Conservation (phyloP, 176 grass and related monocot genomes). For the Hsuehochloa calcarea region DNA sequence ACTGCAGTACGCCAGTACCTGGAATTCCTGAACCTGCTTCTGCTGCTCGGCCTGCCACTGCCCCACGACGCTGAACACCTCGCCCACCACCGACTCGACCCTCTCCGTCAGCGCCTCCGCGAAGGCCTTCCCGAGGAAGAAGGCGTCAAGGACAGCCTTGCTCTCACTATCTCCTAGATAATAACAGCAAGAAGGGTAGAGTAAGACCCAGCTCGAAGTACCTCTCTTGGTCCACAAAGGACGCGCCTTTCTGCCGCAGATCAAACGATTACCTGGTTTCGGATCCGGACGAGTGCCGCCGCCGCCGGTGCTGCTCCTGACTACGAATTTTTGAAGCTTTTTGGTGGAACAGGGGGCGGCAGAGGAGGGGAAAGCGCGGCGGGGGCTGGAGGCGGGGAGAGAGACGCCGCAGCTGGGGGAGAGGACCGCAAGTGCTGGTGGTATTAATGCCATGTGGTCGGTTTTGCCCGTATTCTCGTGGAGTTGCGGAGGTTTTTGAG, state of each 20-base stretch:
- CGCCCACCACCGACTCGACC: constrained; percentile 76
- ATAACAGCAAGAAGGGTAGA: neutral
- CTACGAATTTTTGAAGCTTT: neutral
- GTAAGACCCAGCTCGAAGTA: neutral
- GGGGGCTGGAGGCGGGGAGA: neutral
- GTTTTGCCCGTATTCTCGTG: neutral
- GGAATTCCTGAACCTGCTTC: constrained; percentile 84
- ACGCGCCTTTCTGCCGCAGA: neutral
- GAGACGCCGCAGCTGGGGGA: neutral
- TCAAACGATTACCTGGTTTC: constrained; percentile 43
- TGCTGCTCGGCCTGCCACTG: constrained; percentile 94
- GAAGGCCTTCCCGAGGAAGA: constrained; percentile 93
- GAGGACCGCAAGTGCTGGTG: constrained; percentile 1
- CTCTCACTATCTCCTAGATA: constrained; percentile 66
- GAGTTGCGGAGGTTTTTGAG: neutral
- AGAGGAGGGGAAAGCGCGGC: constrained; percentile 1
- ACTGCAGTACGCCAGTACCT: constrained; percentile 43
- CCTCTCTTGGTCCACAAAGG: neutral
- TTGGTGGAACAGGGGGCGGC: neutral
- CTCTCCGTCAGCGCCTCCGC: constrained; percentile 83
- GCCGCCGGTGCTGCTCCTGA: constrained; percentile 27
- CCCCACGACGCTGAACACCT: constrained; percentile 81
- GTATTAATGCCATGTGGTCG: constrained; percentile 14
- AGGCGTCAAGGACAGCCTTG: constrained; percentile 83
- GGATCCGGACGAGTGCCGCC: constrained; percentile 32